Evolutionary conservation across 1,284 basidiomycete species (phyloP).

Genomic region (Pseudozyma thailandica): DNA sequence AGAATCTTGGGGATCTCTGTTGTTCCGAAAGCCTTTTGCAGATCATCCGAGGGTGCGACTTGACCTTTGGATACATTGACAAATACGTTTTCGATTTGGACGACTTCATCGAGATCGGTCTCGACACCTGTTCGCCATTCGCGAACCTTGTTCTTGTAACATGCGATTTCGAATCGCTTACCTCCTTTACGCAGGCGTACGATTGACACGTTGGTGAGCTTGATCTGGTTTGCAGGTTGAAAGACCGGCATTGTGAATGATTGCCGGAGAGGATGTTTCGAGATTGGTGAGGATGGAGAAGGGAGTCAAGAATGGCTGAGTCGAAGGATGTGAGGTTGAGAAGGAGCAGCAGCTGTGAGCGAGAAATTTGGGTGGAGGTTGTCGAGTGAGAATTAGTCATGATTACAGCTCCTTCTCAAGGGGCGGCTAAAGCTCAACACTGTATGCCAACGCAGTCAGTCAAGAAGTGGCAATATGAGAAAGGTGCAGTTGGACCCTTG

Average conservation of each 20-base stretch:
- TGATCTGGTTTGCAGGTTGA: conserved; percentile 63
- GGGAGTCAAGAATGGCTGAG: not conserved
- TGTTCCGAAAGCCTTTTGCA: conserved; percentile 89
- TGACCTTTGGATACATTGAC: conserved; percentile 96
- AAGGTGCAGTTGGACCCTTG: too few relatives aligned
- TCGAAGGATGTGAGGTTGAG: not conserved
- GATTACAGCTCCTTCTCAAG: not conserved
- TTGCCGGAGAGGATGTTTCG: not conserved
- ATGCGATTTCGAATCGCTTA: conserved; percentile 98
- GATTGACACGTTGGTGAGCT: conserved; percentile 92
- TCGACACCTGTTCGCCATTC: conserved; percentile 95
- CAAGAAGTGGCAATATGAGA: not conserved
- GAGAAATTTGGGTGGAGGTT: conserved; percentile 4
- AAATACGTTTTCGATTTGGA: conserved; percentile 97
- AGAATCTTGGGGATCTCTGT: conserved; percentile 79
- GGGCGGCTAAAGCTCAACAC: not conserved
- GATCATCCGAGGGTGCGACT: conserved; percentile 86
- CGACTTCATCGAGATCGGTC: conserved; percentile 91
- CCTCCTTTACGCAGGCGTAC: conserved; percentile 95
- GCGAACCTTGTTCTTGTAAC: conserved; percentile 99
- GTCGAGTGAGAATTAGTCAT: not conserved
- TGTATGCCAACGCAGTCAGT: not conserved
- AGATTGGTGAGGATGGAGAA: not conserved
- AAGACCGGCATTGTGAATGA: conserved; percentile 25
- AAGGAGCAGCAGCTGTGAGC: too few relatives aligned